A percentile compares a stretch with the other conserved stretches of the same genome.
phyloP scores from a whole-genome alignment of 169 alveolate genomes.

The Eimeria maxima region DNA sequence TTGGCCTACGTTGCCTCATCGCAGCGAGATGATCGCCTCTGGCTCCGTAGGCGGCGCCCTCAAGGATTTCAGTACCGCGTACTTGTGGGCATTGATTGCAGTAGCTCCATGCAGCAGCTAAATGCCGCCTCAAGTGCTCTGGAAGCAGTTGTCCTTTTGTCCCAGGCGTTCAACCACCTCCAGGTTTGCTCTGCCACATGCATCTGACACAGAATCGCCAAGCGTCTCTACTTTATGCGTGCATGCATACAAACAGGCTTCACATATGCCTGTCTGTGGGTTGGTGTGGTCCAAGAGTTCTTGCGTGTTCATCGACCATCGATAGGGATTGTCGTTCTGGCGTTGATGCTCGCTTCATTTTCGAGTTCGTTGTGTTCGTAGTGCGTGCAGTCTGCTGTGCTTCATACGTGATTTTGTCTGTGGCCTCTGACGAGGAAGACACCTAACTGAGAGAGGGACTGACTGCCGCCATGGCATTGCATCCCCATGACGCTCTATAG shows the following conservation, averaged over 20 bases:
- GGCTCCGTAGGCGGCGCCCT: constrained; percentile 99
- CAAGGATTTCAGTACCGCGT: constrained; percentile 97
- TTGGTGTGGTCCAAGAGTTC: background rate
- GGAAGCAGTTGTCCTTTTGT: constrained; percentile 91
- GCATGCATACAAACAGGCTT: background rate
- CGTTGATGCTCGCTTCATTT: too few relatives aligned
- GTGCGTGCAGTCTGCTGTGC: background rate
- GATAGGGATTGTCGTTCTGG: background rate
- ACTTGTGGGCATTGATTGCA: constrained; percentile 96
- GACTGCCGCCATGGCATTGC: background rate
- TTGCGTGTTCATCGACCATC: background rate
- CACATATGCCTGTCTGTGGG: background rate
- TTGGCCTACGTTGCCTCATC: constrained; percentile 99
- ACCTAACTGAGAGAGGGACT: constrained; percentile 30
- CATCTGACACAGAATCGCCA: background rate
- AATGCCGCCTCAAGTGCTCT: constrained; percentile 93
- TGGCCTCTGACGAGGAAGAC: constrained; percentile 77
- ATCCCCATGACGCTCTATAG: constrained; percentile 7
- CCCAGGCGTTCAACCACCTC: constrained; percentile 90
- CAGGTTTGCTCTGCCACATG: constrained; percentile 36
- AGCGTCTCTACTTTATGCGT: too few relatives aligned
- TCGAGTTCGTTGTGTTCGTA: too few relatives aligned
- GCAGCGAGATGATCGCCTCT: constrained; percentile 98
- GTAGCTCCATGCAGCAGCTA: constrained; percentile 95
- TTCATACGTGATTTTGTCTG: background rate